Evolutionary conservation across 805 yeast species (phyloP).

Genomic region (Candida vartiovaarae): DNA sequence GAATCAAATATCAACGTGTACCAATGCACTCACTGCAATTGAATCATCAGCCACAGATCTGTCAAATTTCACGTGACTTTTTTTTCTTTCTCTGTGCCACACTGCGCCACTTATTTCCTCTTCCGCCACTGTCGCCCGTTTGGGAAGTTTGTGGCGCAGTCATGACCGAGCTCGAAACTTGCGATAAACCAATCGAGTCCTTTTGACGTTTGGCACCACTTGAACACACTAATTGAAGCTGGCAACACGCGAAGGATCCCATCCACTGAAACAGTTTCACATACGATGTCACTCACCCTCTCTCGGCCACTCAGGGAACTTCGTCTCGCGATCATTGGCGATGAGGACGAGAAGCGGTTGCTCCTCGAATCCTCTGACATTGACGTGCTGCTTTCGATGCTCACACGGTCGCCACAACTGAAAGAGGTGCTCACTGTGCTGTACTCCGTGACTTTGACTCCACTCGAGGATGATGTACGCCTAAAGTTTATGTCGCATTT

Average conservation of each 20-base stretch:
- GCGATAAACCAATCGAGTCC: too few species aligned
- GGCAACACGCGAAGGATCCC: not conserved
- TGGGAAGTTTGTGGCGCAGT: too few species aligned
- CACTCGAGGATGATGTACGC: not conserved
- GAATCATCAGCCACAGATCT: slow-evolving; percentile 3
- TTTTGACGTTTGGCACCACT: too few species aligned
- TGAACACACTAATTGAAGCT: not conserved
- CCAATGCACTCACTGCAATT: not conserved
- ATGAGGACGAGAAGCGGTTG: slow-evolving; percentile 16
- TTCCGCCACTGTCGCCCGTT: too few species aligned
- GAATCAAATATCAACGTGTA: not conserved
- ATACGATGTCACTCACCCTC: too few species aligned
- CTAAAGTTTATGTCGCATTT: too few species aligned
- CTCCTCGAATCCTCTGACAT: slow-evolving; percentile 6
- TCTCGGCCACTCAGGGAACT: slow-evolving; percentile 6
- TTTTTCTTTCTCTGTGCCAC: not conserved
- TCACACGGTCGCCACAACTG: slow-evolving; percentile 1
- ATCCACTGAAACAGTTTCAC: not conserved
- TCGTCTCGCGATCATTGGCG: slow-evolving; percentile 18
- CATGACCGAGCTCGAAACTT: too few species aligned
- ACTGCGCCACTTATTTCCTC: not conserved
- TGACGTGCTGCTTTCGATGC: slow-evolving; percentile 3
- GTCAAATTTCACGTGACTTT: slow-evolving; percentile 1
- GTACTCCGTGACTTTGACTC: slow-evolving; percentile 15
- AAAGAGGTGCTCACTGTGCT: slow-evolving; percentile 17